Conservation (phyloP, 2,329 filamentous ascomycete species). For the Bisporella sp. region DNA sequence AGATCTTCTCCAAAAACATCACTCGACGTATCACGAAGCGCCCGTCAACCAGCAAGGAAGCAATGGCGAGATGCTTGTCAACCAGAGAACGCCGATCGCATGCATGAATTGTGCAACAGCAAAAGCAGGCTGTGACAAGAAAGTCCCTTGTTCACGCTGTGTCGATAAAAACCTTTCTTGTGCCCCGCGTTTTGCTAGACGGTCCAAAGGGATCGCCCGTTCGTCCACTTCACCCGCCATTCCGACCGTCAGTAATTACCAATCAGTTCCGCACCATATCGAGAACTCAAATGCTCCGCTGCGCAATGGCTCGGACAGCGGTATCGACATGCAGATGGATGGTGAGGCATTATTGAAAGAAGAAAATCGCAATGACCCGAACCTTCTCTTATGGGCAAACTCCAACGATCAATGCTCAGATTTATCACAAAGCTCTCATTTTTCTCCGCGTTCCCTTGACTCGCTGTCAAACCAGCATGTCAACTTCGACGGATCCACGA, state of each 20-base stretch:
- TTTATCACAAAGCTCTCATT: not conserved
- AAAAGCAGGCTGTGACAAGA: conserved; percentile 45
- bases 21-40: conserved; percentile 44
- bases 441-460: not conserved
- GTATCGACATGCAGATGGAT: not conserved
- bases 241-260: not conserved
- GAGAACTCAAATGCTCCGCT: too few species aligned
- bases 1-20: conserved; percentile 44
- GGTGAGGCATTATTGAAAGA: not conserved
- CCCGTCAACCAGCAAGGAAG: conserved; percentile 39
- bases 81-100: conserved; percentile 38
- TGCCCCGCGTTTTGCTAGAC: conserved; percentile 41
- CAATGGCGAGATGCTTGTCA: conserved; percentile 36
- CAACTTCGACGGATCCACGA: conserved; percentile 3
- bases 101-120: conserved; percentile 43
- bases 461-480: not conserved
- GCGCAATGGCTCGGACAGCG: not conserved
- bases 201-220: conserved; percentile 34
- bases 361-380: not conserved
- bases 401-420: too few species aligned
- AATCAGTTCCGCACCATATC: too few species aligned
- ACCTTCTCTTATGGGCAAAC: not conserved
- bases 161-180: conserved; percentile 41
- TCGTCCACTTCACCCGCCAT: conserved; percentile 5
- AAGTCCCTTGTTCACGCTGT: conserved; percentile 41